phyloP scores from a whole-genome alignment of 768 basidiomycete genomes.

The Leucosporidium scottii region DNA sequence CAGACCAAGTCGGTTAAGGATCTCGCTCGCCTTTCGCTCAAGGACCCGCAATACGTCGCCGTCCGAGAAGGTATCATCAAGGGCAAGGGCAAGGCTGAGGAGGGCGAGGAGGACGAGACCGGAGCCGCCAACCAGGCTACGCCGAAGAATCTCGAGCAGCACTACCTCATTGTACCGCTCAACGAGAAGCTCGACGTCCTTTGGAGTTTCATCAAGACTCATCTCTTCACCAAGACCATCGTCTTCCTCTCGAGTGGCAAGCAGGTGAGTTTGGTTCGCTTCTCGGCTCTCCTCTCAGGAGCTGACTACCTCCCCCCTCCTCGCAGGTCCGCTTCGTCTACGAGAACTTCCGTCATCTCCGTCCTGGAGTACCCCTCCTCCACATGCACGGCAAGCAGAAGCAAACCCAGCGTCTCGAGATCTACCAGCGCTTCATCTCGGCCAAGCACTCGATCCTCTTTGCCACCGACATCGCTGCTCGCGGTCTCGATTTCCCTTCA shows the following conservation, averaged over 20 bases:
- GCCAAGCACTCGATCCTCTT: conserved; percentile 79
- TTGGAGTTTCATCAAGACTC: conserved; percentile 91
- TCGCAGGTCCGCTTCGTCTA: conserved; percentile 74
- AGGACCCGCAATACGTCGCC: conserved; percentile 68
- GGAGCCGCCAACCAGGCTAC: conserved; percentile 48
- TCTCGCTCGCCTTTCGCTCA: conserved; percentile 80
- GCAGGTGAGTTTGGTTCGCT: conserved; percentile 54
- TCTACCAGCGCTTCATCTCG: conserved; percentile 75
- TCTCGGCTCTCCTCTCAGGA: not conserved
- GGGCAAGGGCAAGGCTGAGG: conserved; percentile 14
- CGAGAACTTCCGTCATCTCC: conserved; percentile 91
- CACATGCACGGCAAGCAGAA: conserved; percentile 96
- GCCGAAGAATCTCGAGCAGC: conserved; percentile 75
- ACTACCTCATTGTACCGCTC: conserved; percentile 73
- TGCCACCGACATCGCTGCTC: conserved; percentile 92
- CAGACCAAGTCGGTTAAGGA: conserved; percentile 84
- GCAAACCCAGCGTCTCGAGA: conserved; percentile 73
- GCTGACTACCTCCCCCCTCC: not conserved
- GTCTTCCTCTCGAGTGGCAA: conserved; percentile 94
- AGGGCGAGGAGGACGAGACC: conserved; percentile 35
- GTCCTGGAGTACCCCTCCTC: conserved; percentile 85
- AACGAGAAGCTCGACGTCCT: conserved; percentile 84
- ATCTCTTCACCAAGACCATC: conserved; percentile 80
- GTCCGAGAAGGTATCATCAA: conserved; percentile 45
- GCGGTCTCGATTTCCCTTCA: conserved; percentile 90